Conservation (phyloP, 306 rosid genomes). For the Mucuna pruriens region DNA sequence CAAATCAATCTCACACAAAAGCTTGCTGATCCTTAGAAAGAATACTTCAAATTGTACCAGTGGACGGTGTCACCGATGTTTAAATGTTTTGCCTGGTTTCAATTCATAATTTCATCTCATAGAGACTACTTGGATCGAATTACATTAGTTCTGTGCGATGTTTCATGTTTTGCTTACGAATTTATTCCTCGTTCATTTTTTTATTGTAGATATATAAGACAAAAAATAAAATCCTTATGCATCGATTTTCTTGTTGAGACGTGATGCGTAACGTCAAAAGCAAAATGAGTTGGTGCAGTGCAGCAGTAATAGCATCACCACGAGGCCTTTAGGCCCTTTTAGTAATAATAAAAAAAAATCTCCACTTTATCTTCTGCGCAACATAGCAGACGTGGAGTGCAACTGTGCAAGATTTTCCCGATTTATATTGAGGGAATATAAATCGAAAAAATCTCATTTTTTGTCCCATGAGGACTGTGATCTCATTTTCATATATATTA, state of each 20-base stretch:
- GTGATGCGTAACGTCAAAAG: background rate
- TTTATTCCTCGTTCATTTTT: background rate
- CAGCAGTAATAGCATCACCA: too few relatives aligned
- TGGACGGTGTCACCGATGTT: background rate
- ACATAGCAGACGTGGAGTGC: too few relatives aligned
- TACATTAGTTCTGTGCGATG: background rate
- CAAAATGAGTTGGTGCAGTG: too few relatives aligned
- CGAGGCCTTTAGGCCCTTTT: too few relatives aligned
- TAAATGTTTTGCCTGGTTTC: conserved; percentile 30
- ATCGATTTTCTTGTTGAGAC: background rate
- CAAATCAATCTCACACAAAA: conserved; percentile 28
- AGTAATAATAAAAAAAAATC: too few relatives aligned
- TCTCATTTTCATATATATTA: background rate
- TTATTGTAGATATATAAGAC: background rate
- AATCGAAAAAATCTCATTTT: background rate
- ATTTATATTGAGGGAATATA: too few relatives aligned
- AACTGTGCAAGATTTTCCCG: background rate
- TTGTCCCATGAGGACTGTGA: background rate
- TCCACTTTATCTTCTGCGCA: too few relatives aligned
- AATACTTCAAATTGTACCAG: conserved; percentile 35
- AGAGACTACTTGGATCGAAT: background rate
- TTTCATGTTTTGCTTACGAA: background rate
- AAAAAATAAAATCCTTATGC: background rate
- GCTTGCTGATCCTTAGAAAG: conserved; percentile 25
- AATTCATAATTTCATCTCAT: conserved; percentile 17